Conservation (phyloP, 2,329 filamentous ascomycete genomes). For the Coniella vitis region DNA sequence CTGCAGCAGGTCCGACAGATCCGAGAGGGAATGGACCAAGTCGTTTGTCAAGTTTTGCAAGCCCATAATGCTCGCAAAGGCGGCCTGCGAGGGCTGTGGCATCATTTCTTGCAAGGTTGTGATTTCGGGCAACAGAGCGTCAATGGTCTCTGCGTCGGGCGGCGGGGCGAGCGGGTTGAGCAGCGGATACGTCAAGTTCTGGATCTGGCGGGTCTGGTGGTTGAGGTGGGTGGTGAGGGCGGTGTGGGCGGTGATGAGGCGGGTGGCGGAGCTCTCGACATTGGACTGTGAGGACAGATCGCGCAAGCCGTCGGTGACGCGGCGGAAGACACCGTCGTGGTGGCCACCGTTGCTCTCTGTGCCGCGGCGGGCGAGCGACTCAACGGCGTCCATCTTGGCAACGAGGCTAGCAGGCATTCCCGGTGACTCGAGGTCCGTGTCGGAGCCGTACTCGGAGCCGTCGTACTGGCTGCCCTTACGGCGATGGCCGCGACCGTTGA, state of each 20-base stretch:
- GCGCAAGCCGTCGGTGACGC: conserved; percentile 62
- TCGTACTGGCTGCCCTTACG: conserved; percentile 57
- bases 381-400: conserved; percentile 64
- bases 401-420: conserved; percentile 61
- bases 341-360: conserved; percentile 60
- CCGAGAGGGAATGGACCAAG: conserved; percentile 72
- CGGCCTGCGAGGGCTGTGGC: conserved; percentile 55
- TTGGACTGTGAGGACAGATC: conserved; percentile 67
- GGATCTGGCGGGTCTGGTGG: conserved; percentile 69
- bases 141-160: conserved; percentile 57
- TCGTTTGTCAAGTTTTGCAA: conserved; percentile 67
- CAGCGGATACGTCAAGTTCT: conserved; percentile 64
- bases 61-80: conserved; percentile 59
- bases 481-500: conserved; percentile 40
- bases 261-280: conserved; percentile 64
- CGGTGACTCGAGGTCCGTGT: conserved; percentile 62
- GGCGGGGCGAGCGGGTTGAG: conserved; percentile 61
- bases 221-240: conserved; percentile 67
- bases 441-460: conserved; percentile 67
- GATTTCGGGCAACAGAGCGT: conserved; percentile 63
- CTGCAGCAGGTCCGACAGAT: conserved; percentile 84
- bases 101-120: conserved; percentile 58
- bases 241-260: conserved; percentile 68
- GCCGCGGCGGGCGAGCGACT: conserved; percentile 59
- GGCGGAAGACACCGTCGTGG: conserved; percentile 58